Percentiles rank a stretch among this genome's conserved stretches.
Evolutionary conservation across 345 rosid genomes (phyloP).

Genomic region (Lepidium aucheri): DNA sequence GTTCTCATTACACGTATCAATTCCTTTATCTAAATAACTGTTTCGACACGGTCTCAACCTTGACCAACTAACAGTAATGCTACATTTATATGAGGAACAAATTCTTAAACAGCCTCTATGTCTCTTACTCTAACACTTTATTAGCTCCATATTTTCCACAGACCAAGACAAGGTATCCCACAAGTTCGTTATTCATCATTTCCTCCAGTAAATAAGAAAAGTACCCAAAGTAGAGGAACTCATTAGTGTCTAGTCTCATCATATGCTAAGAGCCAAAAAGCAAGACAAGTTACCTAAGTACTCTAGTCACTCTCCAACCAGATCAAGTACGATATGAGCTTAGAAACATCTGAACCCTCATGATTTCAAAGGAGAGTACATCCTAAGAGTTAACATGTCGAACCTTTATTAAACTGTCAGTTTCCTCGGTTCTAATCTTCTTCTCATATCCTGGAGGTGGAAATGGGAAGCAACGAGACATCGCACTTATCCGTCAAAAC

Average conservation of each 20-base stretch:
- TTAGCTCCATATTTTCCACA: background rate
- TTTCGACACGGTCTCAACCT: background rate
- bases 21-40: background rate
- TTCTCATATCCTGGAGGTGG: conserved; percentile 95
- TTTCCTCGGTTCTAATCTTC: conserved; percentile 46
- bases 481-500: conserved; percentile 35
- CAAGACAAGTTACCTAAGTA: background rate
- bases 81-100: background rate
- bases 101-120: background rate
- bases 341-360: background rate
- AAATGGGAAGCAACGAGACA: conserved; percentile 99
- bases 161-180: background rate
- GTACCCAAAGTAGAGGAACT: background rate
- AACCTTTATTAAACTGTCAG: conserved; percentile 63
- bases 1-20: background rate
- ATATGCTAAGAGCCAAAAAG: background rate
- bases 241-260: background rate
- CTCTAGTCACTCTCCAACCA: background rate
- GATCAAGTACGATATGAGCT: background rate
- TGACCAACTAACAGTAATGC: background rate
- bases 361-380: conserved; percentile 18
- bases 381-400: conserved; percentile 38
- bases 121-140: background rate
- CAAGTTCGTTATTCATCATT: background rate
- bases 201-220: background rate